phyloP scores from a whole-genome alignment of 352 stramenopile species.

The Phytophthora gonapodyides region DNA sequence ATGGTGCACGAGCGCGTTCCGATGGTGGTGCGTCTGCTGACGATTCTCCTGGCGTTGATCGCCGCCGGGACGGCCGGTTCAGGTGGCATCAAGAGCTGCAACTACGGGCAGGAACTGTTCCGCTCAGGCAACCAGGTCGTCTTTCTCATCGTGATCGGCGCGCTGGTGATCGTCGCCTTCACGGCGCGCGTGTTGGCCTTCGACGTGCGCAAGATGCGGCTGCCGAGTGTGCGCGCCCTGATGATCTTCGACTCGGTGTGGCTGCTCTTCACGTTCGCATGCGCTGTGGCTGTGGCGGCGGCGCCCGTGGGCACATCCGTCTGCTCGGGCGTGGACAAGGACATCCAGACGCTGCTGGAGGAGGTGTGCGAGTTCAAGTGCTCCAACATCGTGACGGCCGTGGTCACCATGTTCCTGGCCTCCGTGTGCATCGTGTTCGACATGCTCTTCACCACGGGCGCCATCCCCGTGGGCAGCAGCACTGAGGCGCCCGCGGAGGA shows the following conservation, averaged over 20 bases:
- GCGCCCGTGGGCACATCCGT: conserved; percentile 57
- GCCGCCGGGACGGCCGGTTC: conserved; percentile 40
- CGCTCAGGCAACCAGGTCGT: conserved; percentile 58
- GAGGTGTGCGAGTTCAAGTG: conserved; percentile 73
- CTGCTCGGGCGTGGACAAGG: conserved; percentile 52
- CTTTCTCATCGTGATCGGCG: conserved; percentile 53
- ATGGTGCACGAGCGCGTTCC: conserved; percentile 48
- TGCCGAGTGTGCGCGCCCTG: conserved; percentile 42
- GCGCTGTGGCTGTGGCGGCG: conserved; percentile 54
- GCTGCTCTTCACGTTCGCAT: conserved; percentile 62
- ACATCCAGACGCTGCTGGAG: conserved; percentile 53
- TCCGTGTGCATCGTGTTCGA: conserved; percentile 61
- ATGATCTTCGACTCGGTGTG: conserved; percentile 57
- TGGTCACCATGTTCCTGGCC: conserved; percentile 57
- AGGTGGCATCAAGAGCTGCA: conserved; percentile 56
- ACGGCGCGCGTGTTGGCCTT: conserved; percentile 51
- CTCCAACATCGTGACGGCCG: conserved; percentile 54
- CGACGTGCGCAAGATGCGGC: conserved; percentile 57
- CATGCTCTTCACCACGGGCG: conserved; percentile 55
- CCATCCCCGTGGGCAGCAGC: conserved; percentile 31
- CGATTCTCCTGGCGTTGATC: conserved; percentile 50
- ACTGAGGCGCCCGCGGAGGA: conserved; percentile 36
- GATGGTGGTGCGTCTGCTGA: conserved; percentile 44
- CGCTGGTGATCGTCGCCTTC: conserved; percentile 44
- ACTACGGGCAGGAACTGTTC: conserved; percentile 56